Evolutionary conservation across 768 basidiomycete genomes (phyloP).

Genomic region (Tricholoma furcatifolium): DNA sequence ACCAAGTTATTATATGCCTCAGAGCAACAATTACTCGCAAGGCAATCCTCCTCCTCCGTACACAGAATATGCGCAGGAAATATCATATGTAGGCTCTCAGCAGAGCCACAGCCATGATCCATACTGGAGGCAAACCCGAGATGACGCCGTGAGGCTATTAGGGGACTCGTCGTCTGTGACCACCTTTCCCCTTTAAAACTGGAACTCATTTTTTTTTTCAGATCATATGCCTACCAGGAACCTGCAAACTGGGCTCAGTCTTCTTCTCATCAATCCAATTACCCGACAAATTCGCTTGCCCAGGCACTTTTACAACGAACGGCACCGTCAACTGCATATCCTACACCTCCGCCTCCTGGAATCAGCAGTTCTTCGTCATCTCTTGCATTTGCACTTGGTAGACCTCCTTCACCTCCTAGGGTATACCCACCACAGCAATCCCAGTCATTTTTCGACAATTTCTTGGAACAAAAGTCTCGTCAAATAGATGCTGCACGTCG

Average conservation of each 20-base stretch:
- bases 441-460: slow-evolving; percentile 61
- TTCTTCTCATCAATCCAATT: slow-evolving; percentile 45
- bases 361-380: slow-evolving; percentile 71
- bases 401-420: slow-evolving; percentile 25
- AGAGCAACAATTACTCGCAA: slow-evolving; percentile 29
- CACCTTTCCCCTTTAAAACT: slow-evolving; percentile 18
- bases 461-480: slow-evolving; percentile 55
- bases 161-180: slow-evolving; percentile 53
- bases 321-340: slow-evolving; percentile 62
- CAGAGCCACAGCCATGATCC: slow-evolving; percentile 43
- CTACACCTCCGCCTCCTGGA: slow-evolving; percentile 68
- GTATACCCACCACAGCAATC: slow-evolving; percentile 59
- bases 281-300: slow-evolving; percentile 56
- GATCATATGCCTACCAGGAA: slow-evolving; percentile 41
- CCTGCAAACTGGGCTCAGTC: slow-evolving; percentile 41
- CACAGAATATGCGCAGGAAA: slow-evolving; percentile 65
- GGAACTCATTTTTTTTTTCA: slow-evolving; percentile 18
- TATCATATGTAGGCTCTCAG: slow-evolving; percentile 53
- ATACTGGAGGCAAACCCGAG: slow-evolving; percentile 65
- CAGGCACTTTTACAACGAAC: slow-evolving; percentile 66
- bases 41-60: slow-evolving; percentile 55
- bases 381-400: slow-evolving; percentile 70
- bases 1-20: slow-evolving; percentile 46
- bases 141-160: slow-evolving; percentile 60
- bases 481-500: slow-evolving; percentile 33